Conservation (phyloP, 345 rosid species). For the Kandelia obovata region DNA sequence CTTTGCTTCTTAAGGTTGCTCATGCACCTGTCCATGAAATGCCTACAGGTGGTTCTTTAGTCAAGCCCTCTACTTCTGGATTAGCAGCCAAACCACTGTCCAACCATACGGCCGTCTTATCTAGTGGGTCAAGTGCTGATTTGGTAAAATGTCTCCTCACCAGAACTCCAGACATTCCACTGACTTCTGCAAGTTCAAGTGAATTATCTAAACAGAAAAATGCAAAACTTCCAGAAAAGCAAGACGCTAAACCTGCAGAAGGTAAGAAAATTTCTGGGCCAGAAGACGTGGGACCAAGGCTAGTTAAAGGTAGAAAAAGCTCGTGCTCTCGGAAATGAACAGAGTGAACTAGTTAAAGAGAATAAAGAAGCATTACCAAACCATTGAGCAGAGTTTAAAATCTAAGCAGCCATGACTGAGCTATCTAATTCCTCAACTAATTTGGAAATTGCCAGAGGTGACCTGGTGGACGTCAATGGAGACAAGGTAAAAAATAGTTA, state of each 20-base stretch:
- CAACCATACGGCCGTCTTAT: conserved; percentile 24
- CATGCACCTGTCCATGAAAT: conserved; percentile 47
- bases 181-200: conserved; percentile 22
- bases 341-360: conserved; percentile 15
- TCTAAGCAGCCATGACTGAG: conserved; percentile 17
- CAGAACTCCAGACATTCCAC: conserved; percentile 29
- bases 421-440: conserved; percentile 22
- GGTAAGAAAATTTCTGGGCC: conserved; percentile 21
- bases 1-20: conserved; percentile 50
- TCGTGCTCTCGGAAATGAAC: conserved; percentile 13
- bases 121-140: conserved; percentile 25
- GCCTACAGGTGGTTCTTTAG: conserved; percentile 42
- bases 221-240: conserved; percentile 29
- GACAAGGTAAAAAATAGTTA: conserved; percentile 27
- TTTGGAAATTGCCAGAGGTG: conserved; percentile 21
- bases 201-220: conserved; percentile 23
- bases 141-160: conserved; percentile 32
- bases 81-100: conserved; percentile 28
- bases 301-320: conserved; percentile 28
- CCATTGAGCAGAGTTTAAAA: conserved; percentile 26
- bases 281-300: conserved; percentile 24
- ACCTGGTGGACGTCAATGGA: conserved; percentile 8
- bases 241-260: conserved; percentile 24
- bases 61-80: conserved; percentile 32
- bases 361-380: conserved; percentile 27